Evolutionary conservation across 352 stramenopile genomes (phyloP).

Genomic region (Pythium rishiriense): DNA sequence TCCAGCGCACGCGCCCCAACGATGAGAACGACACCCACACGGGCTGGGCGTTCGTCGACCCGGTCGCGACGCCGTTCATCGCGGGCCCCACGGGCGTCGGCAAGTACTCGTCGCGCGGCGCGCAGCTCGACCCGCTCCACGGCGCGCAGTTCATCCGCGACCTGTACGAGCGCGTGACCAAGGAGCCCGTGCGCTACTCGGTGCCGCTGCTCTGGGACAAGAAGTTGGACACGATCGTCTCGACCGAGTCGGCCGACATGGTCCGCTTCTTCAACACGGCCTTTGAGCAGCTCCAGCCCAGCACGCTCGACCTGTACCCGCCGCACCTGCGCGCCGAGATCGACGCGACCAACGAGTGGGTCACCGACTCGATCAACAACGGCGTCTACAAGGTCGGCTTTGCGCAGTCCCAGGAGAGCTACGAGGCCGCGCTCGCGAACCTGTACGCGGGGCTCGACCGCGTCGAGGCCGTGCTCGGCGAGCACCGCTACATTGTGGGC

Average conservation of each 20-base stretch:
- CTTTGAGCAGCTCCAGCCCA: constrained; percentile 85
- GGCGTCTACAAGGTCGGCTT: constrained; percentile 86
- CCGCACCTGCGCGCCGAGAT: constrained; percentile 72
- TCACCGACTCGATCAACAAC: constrained; percentile 92
- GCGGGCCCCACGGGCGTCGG: constrained; percentile 33
- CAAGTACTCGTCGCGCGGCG: constrained; percentile 39
- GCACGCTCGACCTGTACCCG: constrained; percentile 88
- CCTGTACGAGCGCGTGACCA: constrained; percentile 78
- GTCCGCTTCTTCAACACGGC: constrained; percentile 93
- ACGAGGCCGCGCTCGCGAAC: constrained; percentile 88
- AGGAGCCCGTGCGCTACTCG: constrained; percentile 84
- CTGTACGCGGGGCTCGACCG: constrained; percentile 83
- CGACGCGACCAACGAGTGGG: constrained; percentile 88
- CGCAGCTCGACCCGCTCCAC: constrained; percentile 61
- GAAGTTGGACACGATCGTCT: constrained; percentile 93
- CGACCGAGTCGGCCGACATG: constrained; percentile 96
- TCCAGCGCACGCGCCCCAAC: constrained; percentile 43
- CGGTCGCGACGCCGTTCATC: constrained; percentile 36
- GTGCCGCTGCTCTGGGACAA: constrained; percentile 95
- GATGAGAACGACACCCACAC: constrained; percentile 50
- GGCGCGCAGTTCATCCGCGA: constrained; percentile 76
- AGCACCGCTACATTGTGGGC: constrained; percentile 72
- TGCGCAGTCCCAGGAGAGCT: constrained; percentile 60
- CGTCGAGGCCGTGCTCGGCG: constrained; percentile 72
- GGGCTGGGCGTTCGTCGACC: constrained; percentile 87